Base-by-base conservation (phyloP, 2,329 filamentous ascomycete genomes). In the Pseudonectria foliicola region DNA sequence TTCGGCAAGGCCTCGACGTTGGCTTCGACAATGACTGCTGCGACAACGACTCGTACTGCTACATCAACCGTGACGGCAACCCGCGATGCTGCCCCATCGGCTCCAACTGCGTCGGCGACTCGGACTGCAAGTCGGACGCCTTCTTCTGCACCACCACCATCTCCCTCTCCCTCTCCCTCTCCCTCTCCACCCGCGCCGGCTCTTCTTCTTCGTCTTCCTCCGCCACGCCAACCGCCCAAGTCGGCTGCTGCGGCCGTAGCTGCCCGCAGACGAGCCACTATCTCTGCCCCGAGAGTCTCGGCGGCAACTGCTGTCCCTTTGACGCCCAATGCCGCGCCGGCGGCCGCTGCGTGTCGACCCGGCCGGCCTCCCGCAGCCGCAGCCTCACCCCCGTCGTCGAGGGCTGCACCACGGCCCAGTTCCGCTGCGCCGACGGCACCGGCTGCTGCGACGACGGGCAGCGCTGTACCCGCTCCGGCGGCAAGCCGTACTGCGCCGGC, bases 261-360 rank as follows among this genome's bases (percentile, higher is more conserved):
- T 71, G 69, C 33, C 61, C 61, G 10, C 46, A 40, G 29, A 61
- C 63, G 15, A 64, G 60, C 44, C 49, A 59, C 31, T 75, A 66
- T 44, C 58, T 59, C 15, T 77, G 73, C 45, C 55, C 68, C 13
- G 24, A 38, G 7, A 46, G 37, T 2, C 59, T 68, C 18, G 70
- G 72, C 37, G 64, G 64, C 13, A 61, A 62, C 32, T 77, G 74
- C 55, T 77, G 74, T 45, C 34, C 47, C 7, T 71, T 63, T 43
- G 66, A 62, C 27, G 55, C 53, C 13, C 51, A 59, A 10, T 77
- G 73, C 50, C 55, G 50, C 12, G 48, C 54, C 3, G 51, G 46
- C 27, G 46, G 57, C 3, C 27, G 39, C 4, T 74, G 62, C 47
- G 43, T 68, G 42, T 36, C 58, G 21, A 53, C 57, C 14, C 51